These are phyloP conservation scores for Mycosarcoma maydis DNA, from an alignment of 1,284 basidiomycete species.

Conservation along the genomic window DNA sequence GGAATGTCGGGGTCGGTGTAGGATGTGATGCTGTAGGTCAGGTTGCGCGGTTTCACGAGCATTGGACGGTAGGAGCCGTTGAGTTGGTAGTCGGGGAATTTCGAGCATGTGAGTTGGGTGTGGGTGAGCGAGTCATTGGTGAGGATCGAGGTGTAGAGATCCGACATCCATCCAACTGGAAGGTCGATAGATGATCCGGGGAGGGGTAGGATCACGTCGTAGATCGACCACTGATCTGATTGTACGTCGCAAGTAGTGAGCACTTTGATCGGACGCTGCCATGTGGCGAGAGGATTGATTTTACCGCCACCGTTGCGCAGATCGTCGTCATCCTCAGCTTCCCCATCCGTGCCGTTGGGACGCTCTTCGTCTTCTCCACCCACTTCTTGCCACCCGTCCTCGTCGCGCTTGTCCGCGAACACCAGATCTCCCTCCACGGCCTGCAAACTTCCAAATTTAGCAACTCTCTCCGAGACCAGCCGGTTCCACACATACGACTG, in stretches of 20 bases:
- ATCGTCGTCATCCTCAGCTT: constrained; percentile 22
- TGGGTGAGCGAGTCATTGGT: constrained; percentile 85
- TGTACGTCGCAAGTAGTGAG: constrained; percentile 79
- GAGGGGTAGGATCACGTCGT: constrained; percentile 93
- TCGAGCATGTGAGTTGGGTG: constrained; percentile 75
- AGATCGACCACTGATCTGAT: constrained; percentile 77
- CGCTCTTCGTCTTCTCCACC: constrained; percentile 3
- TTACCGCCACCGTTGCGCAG: constrained; percentile 14
- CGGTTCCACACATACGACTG: constrained; percentile 99
- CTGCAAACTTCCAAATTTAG: constrained; percentile 77
- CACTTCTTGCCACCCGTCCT: constrained; percentile 15
- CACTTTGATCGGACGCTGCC: constrained; percentile 75
- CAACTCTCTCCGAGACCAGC: constrained; percentile 89
- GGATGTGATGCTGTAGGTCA: constrained; percentile 81
- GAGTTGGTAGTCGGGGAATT: constrained; percentile 81
- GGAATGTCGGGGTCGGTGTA: constrained; percentile 94
- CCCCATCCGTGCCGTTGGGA: constrained; percentile 5
- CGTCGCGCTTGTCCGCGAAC: constrained; percentile 60
- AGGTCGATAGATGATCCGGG: constrained; percentile 92
- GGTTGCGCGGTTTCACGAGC: constrained; percentile 81
- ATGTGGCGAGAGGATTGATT: constrained; percentile 31
- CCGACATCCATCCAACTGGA: constrained; percentile 82
- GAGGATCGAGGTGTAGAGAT: constrained; percentile 83
- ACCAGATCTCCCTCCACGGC: constrained; percentile 80
- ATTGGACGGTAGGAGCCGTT: constrained; percentile 93